Evolutionary conservation across 768 basidiomycete species (phyloP), one percentile per base, ranked within the genome.

Genomic region (Mycena rosella): DNA sequence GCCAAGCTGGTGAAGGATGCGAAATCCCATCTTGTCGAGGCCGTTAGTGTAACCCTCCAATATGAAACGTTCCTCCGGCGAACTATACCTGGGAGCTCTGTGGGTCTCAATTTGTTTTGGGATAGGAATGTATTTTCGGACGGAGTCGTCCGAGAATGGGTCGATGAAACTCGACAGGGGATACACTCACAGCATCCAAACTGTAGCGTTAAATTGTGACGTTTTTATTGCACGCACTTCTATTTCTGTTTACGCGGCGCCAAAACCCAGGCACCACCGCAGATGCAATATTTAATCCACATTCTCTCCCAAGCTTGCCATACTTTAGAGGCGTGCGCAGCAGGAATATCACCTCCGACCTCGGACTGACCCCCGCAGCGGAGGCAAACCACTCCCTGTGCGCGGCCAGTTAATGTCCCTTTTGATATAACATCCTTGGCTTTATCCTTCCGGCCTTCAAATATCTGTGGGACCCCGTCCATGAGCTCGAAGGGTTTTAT

Each of bases 401-500:
- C 76, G 17, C 79, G 81, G 8, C 82, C 84, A 48, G 79, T 68
- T 42, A 92, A 76, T 2, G 80, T 57, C 0, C 84, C 84, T 75
- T 92, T 94, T 15, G 87, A 86, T n/a, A 95, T 79, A 7, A 94
- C 83, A 70, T 95, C 93, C 61, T 81, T 84, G 24, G 79, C 81
- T 53, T 82, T 83, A 22, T 76, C 78, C 65, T 80, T 80, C 71
- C 74, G 22, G 79, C 82, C 38, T 82, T 63, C 9, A 82, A 76
- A 47, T 40, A 88, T 72, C 38, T 78, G 84, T 14, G 83, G 75
- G 24, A 89, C 76, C 9, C 89, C 89, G 71, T 92, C 90, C 8
- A 91, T 80, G n/a, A 94, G 84, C 68, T 94, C 91, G 13, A 76
- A 79, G 2, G 91, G 85, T 74, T 91, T 93, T 74, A 95, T 85